Conservation (phyloP, 106 monocot species). For the Posidonia australis region DNA sequence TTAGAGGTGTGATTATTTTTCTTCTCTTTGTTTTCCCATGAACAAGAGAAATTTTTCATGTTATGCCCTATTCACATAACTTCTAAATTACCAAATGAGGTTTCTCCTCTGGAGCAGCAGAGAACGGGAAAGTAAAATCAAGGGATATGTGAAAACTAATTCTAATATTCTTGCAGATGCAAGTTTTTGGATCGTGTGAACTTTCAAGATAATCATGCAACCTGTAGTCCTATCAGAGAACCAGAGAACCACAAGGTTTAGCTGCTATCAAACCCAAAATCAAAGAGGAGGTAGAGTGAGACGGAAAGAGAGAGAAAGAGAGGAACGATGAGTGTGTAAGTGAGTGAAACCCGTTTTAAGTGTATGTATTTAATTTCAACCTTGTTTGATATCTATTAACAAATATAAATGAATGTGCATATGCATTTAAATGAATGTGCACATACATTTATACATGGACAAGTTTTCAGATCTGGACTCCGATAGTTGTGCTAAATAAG, state of each 20-base stretch:
- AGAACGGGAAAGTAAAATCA: conserved; percentile 19
- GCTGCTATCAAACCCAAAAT: conserved; percentile 2
- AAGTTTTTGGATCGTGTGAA: neutral
- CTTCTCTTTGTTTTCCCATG: neutral
- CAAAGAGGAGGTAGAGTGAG: too few relatives aligned
- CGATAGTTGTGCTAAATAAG: too few relatives aligned
- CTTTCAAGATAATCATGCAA: neutral
- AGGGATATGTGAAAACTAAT: conserved; percentile 17
- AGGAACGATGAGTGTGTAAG: too few relatives aligned
- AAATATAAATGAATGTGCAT: too few relatives aligned
- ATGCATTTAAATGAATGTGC: too few relatives aligned
- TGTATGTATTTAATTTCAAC: too few relatives aligned
- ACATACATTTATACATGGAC: too few relatives aligned
- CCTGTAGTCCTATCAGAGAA: conserved; percentile 9
- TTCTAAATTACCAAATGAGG: conserved; percentile 47
- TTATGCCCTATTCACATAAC: conserved; percentile 74
- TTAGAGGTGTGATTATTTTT: neutral
- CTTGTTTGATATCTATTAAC: too few relatives aligned
- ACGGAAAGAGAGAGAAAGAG: too few relatives aligned
- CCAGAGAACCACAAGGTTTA: conserved; percentile 16
- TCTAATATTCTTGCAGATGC: neutral
- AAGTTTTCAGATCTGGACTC: too few relatives aligned
- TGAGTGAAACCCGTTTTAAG: too few relatives aligned
- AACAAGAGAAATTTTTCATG: conserved; percentile 95
- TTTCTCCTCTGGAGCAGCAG: conserved; percentile 17